phyloP scores from a whole-genome alignment of 1,139 yeast species.

The Komagataea norvegica region DNA sequence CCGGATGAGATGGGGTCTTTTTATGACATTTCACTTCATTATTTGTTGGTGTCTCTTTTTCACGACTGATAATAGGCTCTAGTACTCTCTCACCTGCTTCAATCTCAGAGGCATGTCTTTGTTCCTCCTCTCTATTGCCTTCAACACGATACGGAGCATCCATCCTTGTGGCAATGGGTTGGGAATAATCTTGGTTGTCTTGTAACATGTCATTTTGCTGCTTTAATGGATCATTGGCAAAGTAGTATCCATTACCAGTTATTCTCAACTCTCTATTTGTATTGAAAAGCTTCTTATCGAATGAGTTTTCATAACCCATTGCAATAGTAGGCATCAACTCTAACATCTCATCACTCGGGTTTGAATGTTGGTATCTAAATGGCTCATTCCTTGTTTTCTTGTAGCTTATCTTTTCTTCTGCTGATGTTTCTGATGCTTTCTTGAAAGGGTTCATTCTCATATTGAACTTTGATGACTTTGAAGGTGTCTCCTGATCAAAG shows the following conservation, averaged over 20 bases:
- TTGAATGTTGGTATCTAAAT: slow-evolving; percentile 11
- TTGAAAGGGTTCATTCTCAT: slow-evolving; percentile 3
- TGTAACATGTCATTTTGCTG: not conserved
- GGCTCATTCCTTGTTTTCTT: not conserved
- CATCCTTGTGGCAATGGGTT: not conserved
- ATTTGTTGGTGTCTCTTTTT: too few relatives aligned
- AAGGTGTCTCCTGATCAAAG: slow-evolving; percentile 1
- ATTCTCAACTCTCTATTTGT: slow-evolving; percentile 22
- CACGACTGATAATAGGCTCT: too few relatives aligned
- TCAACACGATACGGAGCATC: too few relatives aligned
- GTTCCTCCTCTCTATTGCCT: too few relatives aligned
- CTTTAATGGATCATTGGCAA: not conserved
- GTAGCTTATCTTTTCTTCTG: not conserved
- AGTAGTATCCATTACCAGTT: slow-evolving; percentile 24
- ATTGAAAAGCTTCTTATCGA: slow-evolving; percentile 14
- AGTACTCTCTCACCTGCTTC: too few relatives aligned
- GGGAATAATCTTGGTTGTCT: not conserved
- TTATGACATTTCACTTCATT: too few relatives aligned
- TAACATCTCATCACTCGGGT: slow-evolving; percentile 20
- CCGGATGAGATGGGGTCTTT: not conserved
- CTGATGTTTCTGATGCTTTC: not conserved
- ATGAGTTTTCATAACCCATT: slow-evolving; percentile 25
- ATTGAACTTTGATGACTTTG: not conserved
- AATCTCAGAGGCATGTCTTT: too few relatives aligned
- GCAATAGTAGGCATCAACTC: slow-evolving; percentile 27